Percentiles rank a stretch among this genome's conserved stretches.
Evolutionary conservation across 2,329 filamentous ascomycete genomes (phyloP).

Genomic region (Colletotrichum paranaense): DNA sequence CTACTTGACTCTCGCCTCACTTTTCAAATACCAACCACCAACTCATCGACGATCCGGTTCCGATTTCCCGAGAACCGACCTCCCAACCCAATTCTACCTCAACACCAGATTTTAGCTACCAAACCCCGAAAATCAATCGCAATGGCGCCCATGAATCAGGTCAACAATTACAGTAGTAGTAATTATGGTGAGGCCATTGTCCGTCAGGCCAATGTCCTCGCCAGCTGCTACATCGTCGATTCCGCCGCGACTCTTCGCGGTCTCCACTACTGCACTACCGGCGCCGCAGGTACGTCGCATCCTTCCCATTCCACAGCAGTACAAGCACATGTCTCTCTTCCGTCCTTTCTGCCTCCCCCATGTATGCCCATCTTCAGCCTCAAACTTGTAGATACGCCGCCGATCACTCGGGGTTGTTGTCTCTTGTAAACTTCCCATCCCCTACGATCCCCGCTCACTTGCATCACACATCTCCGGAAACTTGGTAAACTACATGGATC

Average conservation of each 20-base stretch:
- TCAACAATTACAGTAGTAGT: constrained; percentile 77
- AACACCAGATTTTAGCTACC: constrained; percentile 36
- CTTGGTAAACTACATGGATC: not conserved
- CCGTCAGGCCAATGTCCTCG: constrained; percentile 81
- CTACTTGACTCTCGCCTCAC: constrained; percentile 2
- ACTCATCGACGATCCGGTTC: constrained; percentile 18
- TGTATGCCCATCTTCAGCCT: constrained; percentile 9
- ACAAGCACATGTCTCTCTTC: not conserved
- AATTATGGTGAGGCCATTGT: constrained; percentile 76
- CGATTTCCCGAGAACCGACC: constrained; percentile 26
- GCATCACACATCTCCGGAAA: constrained; percentile 4
- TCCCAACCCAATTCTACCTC: constrained; percentile 32
- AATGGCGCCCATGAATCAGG: constrained; percentile 79
- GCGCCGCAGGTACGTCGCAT: constrained; percentile 74
- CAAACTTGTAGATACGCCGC: constrained; percentile 36
- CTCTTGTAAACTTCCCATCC: not conserved
- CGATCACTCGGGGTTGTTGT: constrained; percentile 14
- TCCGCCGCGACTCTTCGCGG: constrained; percentile 78
- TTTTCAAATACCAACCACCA: constrained; percentile 2
- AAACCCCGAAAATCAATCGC: constrained; percentile 44
- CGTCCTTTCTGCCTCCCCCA: not conserved
- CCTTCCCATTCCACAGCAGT: not conserved
- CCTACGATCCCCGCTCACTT: not conserved
- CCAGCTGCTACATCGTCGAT: constrained; percentile 91
- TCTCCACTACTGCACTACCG: constrained; percentile 96